phyloP scores from a whole-genome alignment of 139 green algal species.

The Picochlorum sp. region DNA sequence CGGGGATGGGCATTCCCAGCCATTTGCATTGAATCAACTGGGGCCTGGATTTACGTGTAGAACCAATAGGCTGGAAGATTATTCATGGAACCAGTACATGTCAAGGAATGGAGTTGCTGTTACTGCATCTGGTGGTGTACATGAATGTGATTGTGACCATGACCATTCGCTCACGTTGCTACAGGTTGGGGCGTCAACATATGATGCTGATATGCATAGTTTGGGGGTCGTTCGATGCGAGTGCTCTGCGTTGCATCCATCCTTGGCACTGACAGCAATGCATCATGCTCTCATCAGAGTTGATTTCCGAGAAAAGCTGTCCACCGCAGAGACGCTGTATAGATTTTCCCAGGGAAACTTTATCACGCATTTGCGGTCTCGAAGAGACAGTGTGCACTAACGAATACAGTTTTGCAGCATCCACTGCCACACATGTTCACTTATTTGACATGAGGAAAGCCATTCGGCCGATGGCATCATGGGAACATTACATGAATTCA shows the following conservation, averaged over 20 bases:
- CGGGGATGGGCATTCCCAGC: too few relatives aligned
- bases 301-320: too few relatives aligned
- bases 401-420: background rate
- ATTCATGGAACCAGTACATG: background rate
- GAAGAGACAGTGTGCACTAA: background rate
- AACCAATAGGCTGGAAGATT: background rate
- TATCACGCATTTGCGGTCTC: background rate
- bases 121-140: background rate
- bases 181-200: too few relatives aligned
- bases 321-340: background rate
- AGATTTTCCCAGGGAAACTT: background rate
- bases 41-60: too few relatives aligned
- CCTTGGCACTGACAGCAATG: too few relatives aligned
- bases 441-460: conserved; percentile 22
- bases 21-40: too few relatives aligned
- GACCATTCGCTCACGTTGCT: too few relatives aligned
- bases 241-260: too few relatives aligned
- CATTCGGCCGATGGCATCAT: conserved; percentile 2
- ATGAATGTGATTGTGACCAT: background rate
- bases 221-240: too few relatives aligned
- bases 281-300: too few relatives aligned
- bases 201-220: too few relatives aligned
- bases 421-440: conserved; percentile 1
- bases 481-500: conserved; percentile 10
- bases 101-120: background rate